Percentiles rank a stretch among this genome's conserved stretches.
Conservation (phyloP, 306 rosid genomes). For the Prunus salicina region DNA sequence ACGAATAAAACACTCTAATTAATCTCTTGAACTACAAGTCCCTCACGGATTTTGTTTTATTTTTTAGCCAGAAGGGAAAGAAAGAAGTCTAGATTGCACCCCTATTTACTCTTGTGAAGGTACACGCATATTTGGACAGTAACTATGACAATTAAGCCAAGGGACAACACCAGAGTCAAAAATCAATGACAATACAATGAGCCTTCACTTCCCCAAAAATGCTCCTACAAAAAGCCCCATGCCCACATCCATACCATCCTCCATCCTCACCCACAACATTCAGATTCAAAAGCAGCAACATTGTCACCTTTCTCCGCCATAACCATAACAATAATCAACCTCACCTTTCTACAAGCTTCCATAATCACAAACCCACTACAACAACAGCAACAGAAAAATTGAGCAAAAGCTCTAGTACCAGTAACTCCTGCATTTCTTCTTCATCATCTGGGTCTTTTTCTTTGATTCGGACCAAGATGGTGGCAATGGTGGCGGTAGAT, state of each 20-base stretch:
- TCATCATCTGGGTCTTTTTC: background rate
- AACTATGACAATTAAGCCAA: background rate
- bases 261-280: background rate
- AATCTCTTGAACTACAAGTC: no score
- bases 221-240: background rate
- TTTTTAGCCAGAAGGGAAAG: no score
- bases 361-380: background rate
- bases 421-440: background rate
- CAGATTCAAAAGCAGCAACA: background rate
- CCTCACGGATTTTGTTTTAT: no score
- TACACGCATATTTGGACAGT: background rate
- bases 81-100: no score
- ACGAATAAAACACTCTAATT: no score
- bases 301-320: background rate
- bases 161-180: background rate
- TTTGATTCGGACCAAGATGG: conserved; percentile 16
- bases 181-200: background rate
- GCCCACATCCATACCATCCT: background rate
- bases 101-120: background rate
- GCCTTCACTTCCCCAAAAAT: background rate
- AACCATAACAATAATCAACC: background rate
- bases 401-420: background rate
- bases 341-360: background rate
- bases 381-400: background rate
- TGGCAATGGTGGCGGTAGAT: conserved; percentile 20